Percentiles rank a stretch among this genome's conserved stretches.
phyloP scores from a whole-genome alignment of 2,329 filamentous ascomycete species.

The Aspergillus fumigatiaffinis region DNA sequence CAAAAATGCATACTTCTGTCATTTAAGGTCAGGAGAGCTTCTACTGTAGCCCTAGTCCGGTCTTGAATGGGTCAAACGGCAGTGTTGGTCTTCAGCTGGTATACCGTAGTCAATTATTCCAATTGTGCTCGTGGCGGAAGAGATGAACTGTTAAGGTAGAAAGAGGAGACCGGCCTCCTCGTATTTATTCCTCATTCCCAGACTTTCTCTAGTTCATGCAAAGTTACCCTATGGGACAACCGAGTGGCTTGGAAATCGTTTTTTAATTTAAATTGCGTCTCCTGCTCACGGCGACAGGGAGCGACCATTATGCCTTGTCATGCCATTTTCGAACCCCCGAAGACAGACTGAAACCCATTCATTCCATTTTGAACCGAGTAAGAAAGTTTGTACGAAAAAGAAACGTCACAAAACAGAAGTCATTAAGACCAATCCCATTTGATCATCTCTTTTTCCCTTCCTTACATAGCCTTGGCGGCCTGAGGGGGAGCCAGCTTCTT shows the following conservation, averaged over 20 bases:
- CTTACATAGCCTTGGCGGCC: slow-evolving; percentile 59
- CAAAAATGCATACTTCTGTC: neutral
- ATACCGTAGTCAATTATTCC: neutral
- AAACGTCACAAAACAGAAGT: slow-evolving; percentile 35
- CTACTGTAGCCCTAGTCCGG: neutral
- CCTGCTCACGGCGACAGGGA: slow-evolving; percentile 7
- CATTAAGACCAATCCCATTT: slow-evolving; percentile 36
- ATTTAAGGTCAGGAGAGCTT: neutral
- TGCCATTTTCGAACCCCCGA: slow-evolving; percentile 8
- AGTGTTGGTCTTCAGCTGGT: neutral
- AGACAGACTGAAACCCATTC: slow-evolving; percentile 21
- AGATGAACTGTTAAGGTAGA: neutral
- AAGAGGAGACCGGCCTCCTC: neutral
- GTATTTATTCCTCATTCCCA: neutral
- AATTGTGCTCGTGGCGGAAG: neutral
- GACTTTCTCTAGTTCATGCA: neutral
- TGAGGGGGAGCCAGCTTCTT: slow-evolving; percentile 97
- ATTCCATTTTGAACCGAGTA: slow-evolving; percentile 23
- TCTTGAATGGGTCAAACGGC: neutral
- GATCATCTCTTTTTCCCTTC: slow-evolving; percentile 30
- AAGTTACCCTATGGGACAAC: slow-evolving; percentile 2
- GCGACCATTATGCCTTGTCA: slow-evolving; percentile 4
- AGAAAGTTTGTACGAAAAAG: slow-evolving; percentile 28
- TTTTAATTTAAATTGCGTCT: slow-evolving; percentile 15
- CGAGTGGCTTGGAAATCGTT: slow-evolving; percentile 10